phyloP scores from a whole-genome alignment of 192 early-diverging fungal genomes.

The Diversispora epigaea region DNA sequence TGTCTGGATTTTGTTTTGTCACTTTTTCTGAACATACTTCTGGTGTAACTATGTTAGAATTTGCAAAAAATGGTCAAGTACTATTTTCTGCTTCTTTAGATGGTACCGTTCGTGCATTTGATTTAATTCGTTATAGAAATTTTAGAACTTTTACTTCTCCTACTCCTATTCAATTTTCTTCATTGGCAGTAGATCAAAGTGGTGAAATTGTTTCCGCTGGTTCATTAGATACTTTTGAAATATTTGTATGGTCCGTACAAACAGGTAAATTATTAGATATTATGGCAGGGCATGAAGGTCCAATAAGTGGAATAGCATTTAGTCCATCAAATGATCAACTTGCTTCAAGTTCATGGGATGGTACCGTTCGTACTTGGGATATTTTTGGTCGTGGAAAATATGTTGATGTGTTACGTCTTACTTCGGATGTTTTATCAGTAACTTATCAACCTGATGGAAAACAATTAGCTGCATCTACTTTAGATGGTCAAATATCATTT shows the following conservation, averaged over 20 bases:
- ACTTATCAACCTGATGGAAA: slow-evolving; percentile 90
- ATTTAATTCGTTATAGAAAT: slow-evolving; percentile 96
- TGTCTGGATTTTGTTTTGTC: slow-evolving; percentile 96
- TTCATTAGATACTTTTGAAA: slow-evolving; percentile 91
- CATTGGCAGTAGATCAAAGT: slow-evolving; percentile 91
- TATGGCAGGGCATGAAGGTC: slow-evolving; percentile 88
- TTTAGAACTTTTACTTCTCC: slow-evolving; percentile 97
- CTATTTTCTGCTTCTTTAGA: slow-evolving; percentile 94
- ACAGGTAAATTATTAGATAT: slow-evolving; percentile 98
- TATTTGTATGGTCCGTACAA: slow-evolving; percentile 98
- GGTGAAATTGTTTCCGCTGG: slow-evolving; percentile 98
- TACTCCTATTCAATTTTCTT: slow-evolving; percentile 91
- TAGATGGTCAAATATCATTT: slow-evolving; percentile 91
- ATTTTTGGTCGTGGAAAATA: slow-evolving; percentile 82
- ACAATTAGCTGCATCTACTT: slow-evolving; percentile 79
- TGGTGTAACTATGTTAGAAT: slow-evolving; percentile 78
- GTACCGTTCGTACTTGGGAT: slow-evolving; percentile 87
- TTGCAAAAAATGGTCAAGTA: slow-evolving; percentile 90
- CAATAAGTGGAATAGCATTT: slow-evolving; percentile 83
- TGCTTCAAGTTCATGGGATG: slow-evolving; percentile 92
- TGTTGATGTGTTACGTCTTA: slow-evolving; percentile 78
- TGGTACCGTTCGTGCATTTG: slow-evolving; percentile 98
- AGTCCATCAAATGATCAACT: slow-evolving; percentile 78
- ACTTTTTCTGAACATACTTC: slow-evolving; percentile 93
- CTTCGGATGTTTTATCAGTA: slow-evolving; percentile 81